These are phyloP conservation scores for Psilocybe subaeruginosa DNA, from an alignment of 768 basidiomycete species.

Conservation along the genomic window DNA sequence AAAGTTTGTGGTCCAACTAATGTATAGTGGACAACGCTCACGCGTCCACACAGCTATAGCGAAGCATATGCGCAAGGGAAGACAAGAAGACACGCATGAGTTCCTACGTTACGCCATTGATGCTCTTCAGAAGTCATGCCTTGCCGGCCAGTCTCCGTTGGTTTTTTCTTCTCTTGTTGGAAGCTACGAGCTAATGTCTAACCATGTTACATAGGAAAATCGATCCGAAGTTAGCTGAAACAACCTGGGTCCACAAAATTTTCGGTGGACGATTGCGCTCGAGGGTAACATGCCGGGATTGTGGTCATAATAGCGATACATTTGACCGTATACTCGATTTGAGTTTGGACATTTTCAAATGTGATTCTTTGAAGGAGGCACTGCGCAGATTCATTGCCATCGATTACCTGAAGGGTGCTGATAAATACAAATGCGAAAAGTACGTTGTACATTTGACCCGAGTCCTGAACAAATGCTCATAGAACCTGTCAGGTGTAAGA, in stretches of 20 bases:
- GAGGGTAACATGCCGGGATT: slow-evolving; percentile 83
- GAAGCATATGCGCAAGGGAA: slow-evolving; percentile 86
- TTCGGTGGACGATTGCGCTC: slow-evolving; percentile 94
- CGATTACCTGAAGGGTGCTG: slow-evolving; percentile 84
- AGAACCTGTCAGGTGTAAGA: slow-evolving; percentile 74
- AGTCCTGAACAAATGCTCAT: slow-evolving; percentile 1
- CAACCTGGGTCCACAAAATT: slow-evolving; percentile 92
- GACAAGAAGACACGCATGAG: slow-evolving; percentile 98
- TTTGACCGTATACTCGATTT: slow-evolving; percentile 95
- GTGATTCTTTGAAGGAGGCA: slow-evolving; percentile 66
- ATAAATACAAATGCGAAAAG: slow-evolving; percentile 99
- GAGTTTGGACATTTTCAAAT: slow-evolving; percentile 83
- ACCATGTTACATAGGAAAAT: slow-evolving; percentile 53
- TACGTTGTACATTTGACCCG: slow-evolving; percentile 40
- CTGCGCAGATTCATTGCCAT: slow-evolving; percentile 79
- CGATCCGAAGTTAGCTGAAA: slow-evolving; percentile 73
- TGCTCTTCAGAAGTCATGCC: slow-evolving; percentile 82
- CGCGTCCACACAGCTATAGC: slow-evolving; percentile 67
- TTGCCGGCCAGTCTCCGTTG: slow-evolving; percentile 73
- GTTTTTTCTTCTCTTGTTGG: slow-evolving; percentile 27
- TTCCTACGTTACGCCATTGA: slow-evolving; percentile 95
- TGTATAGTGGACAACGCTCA: slow-evolving; percentile 7
- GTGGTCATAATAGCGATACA: slow-evolving; percentile 90
- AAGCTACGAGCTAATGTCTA: slow-evolving; percentile 7
- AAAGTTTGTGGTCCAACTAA: slow-evolving; percentile 48